Conservation (phyloP, 1,139 yeast species). For the Torulaspora pretoriensis region DNA sequence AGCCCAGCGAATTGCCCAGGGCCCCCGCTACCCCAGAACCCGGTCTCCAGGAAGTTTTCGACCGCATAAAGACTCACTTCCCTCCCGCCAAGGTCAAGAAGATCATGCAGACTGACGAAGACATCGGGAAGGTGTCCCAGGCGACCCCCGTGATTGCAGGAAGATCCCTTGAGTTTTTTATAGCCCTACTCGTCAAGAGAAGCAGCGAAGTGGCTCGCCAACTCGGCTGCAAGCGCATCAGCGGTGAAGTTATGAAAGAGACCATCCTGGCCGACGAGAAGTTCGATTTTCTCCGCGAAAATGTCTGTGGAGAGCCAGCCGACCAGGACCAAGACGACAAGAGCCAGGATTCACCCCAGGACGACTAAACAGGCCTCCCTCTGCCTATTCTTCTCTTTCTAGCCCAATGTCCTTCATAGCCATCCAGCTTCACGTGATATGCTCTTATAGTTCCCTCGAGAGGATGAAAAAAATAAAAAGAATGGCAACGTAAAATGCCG, state of each 20-base stretch:
- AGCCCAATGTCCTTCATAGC: background rate
- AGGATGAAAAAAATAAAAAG: background rate
- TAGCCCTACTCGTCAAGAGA: slow-evolving; percentile 84
- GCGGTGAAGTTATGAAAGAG: slow-evolving; percentile 75
- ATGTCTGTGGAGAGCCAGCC: slow-evolving; percentile 31
- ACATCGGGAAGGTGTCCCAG: slow-evolving; percentile 96
- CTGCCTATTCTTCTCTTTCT: background rate
- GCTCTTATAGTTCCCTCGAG: background rate
- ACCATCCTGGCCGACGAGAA: slow-evolving; percentile 86
- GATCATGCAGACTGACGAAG: slow-evolving; percentile 97
- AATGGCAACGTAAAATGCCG: background rate
- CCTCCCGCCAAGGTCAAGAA: slow-evolving; percentile 97
- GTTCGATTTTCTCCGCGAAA: slow-evolving; percentile 81
- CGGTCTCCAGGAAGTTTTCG: slow-evolving; percentile 27
- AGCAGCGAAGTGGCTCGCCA: slow-evolving; percentile 73
- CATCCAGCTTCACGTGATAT: background rate
- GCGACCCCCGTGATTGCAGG: slow-evolving; percentile 98
- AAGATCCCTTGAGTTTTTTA: slow-evolving; percentile 84
- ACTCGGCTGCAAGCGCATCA: slow-evolving; percentile 75
- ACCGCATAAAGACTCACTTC: slow-evolving; percentile 76
- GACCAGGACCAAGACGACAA: slow-evolving; percentile 8
- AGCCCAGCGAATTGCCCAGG: background rate
- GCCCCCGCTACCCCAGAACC: slow-evolving; percentile 6
- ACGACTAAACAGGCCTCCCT: background rate
- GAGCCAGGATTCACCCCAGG: slow-evolving; percentile 12